Base-by-base conservation (phyloP, 202 grass and related monocot species). In the Dendrocalamus latiflorus region DNA sequence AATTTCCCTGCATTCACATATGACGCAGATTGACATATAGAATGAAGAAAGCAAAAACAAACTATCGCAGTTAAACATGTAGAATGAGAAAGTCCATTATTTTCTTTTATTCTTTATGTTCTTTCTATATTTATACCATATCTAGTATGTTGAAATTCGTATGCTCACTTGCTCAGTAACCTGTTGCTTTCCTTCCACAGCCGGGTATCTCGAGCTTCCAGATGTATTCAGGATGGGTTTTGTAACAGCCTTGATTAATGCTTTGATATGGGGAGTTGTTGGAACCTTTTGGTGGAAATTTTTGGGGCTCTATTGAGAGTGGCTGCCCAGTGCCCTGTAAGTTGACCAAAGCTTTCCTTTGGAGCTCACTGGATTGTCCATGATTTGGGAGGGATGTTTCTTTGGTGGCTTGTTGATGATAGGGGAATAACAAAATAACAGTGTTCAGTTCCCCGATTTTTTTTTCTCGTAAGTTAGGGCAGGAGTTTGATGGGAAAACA, bases 211-310 rank as follows among this genome's bases (percentile, higher is more conserved):
- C 11, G 90, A 90, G 28, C 93, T 98, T 87, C 91, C 91, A 45
- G 91, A 93, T 76, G 78, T 98, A 81, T 95, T 98, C 87, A 95
- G 33, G 87, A 6, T 95, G 56, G 96, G 93, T 8, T 90, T 98
- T 65, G 60, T 90, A 79, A 90, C 84, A 64, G 96, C 93, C 28
- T 57, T 90, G 85, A 41, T 89, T 64, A 98, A 98, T 57, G 37
- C 70, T 34, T 44, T 91, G 66, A 89, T 89, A 55, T 98, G 93
- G 96, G 91, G 87, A 76, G 87, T 87, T n/a, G 85, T 95, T 70
- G 93, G 96, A 50, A 83, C 87, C 51, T 86, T 95, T 51, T 95
- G 93, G 96, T 98, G 93, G 96, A 95, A 98, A 87, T 90, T 93
- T 81, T 80, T 98, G 75, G 89, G 96, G 9, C 91, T 98, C 18